phyloP scores from a whole-genome alignment of 805 yeast species.

The Pichia paraexigua region DNA sequence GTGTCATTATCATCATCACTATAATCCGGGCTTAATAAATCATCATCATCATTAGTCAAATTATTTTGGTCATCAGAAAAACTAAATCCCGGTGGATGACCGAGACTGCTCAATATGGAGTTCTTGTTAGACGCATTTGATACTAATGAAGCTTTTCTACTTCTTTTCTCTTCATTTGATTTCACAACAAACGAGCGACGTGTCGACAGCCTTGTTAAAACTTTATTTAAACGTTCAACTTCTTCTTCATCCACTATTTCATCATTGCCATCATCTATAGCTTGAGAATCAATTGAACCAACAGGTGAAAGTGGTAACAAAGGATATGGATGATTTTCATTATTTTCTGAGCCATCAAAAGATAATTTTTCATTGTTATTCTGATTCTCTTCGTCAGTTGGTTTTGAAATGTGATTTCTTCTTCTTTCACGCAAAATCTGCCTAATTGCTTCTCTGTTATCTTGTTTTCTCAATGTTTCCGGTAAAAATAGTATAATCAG shows the following conservation, averaged over 20 bases:
- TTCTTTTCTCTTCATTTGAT: not conserved
- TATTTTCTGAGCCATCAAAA: not conserved
- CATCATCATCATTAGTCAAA: not conserved
- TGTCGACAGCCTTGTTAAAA: conserved; percentile 29
- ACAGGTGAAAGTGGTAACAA: not conserved
- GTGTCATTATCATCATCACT: conserved; percentile 24
- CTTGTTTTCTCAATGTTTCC: conserved; percentile 66
- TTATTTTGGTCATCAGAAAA: not conserved
- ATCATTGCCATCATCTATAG: conserved; percentile 1
- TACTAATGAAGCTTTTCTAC: not conserved
- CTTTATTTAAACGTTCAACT: conserved; percentile 24
- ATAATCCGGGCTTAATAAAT: not conserved
- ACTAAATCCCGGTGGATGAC: not conserved
- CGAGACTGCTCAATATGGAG: not conserved
- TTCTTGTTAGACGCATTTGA: not conserved
- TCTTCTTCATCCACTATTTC: conserved; percentile 14
- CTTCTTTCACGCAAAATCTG: conserved; percentile 35
- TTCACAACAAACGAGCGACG: conserved; percentile 13
- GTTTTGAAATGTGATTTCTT: conserved; percentile 12
- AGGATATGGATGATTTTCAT: not conserved
- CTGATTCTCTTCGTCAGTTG: conserved; percentile 10
- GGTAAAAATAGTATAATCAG: conserved; percentile 56
- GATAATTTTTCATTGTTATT: not conserved
- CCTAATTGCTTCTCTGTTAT: conserved; percentile 47
- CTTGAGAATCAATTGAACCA: conserved; percentile 2